Evolutionary conservation across 2,329 filamentous ascomycete species (phyloP).

Genomic region (Graphilbum fragrans): DNA sequence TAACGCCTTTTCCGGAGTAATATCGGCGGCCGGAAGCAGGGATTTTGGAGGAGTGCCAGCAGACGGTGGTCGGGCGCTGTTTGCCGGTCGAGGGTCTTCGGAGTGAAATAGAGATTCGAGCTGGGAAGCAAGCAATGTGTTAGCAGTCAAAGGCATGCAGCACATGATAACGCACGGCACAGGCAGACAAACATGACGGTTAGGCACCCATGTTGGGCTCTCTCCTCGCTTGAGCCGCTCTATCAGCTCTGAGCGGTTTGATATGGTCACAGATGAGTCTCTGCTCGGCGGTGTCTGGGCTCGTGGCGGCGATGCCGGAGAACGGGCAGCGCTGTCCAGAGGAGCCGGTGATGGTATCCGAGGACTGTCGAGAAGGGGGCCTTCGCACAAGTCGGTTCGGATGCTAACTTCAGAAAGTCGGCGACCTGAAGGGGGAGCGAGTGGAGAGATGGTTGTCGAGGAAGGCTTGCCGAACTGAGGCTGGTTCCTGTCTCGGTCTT

Average conservation of each 20-base stretch:
- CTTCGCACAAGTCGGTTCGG: conserved; percentile 48
- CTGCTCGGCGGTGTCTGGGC: conserved; percentile 16
- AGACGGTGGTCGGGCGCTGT: conserved; percentile 20
- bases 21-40: conserved; percentile 32
- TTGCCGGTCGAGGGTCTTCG: conserved; percentile 20
- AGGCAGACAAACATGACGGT: conserved; percentile 32
- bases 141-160: background rate
- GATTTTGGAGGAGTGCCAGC: conserved; percentile 15
- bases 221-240: conserved; percentile 70
- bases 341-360: background rate
- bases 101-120: conserved; percentile 28
- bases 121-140: conserved; percentile 14
- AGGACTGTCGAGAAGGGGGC: conserved; percentile 34
- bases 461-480: background rate
- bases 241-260: conserved; percentile 68
- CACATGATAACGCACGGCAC: background rate
- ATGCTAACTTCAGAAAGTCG: conserved; percentile 48
- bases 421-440: conserved; percentile 16
- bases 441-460: conserved; percentile 4
- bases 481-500: background rate
- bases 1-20: conserved; percentile 33
- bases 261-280: conserved; percentile 22
- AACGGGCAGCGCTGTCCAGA: background rate
- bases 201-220: conserved; percentile 61
- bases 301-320: background rate